Percentiles rank a stretch among this genome's conserved stretches.
Evolutionary conservation across 1,284 basidiomycete genomes (phyloP).

Genomic region (Lentinus polychrous): DNA sequence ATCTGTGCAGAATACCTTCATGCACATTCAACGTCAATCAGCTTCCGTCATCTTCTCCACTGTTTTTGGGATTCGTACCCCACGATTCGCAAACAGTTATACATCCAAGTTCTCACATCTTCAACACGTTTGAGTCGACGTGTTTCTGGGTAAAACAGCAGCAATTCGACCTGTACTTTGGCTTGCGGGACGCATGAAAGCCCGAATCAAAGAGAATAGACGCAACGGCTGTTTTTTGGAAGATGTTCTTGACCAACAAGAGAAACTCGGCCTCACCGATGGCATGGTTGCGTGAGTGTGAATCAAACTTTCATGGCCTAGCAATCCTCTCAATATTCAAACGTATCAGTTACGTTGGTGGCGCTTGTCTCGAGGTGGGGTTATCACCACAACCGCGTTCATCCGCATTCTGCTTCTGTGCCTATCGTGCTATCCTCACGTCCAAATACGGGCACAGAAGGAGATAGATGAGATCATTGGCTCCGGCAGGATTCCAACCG

Average conservation of each 20-base stretch:
- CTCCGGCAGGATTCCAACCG: conserved; percentile 22
- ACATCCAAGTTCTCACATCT: conserved; percentile 21
- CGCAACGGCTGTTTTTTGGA: conserved; percentile 14
- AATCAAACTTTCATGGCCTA: no score
- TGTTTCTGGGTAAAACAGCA: conserved; percentile 17
- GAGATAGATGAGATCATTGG: conserved; percentile 34
- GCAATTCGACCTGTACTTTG: conserved; percentile 19
- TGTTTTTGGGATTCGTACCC: conserved; percentile 24
- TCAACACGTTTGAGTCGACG: conserved; percentile 11
- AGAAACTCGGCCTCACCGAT: conserved; percentile 5
- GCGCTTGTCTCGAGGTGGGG: conserved; percentile 8
- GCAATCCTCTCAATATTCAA: neutral
- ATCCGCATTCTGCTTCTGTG: conserved; percentile 24
- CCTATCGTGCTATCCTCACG: conserved; percentile 24
- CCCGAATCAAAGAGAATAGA: conserved; percentile 6
- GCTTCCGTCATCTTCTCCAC: conserved; percentile 24
- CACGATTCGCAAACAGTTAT: conserved; percentile 19
- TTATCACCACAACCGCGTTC: conserved; percentile 8
- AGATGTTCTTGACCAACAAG: conserved; percentile 6
- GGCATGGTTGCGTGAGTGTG: conserved; percentile 10
- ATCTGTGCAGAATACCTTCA: conserved; percentile 24
- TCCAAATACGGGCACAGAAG: conserved; percentile 24
- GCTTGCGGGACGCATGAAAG: conserved; percentile 13
- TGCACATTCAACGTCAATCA: conserved; percentile 20
- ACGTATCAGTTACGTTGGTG: conserved; percentile 7